Evolutionary conservation across 192 early-diverging fungal genomes (phyloP).

Genomic region (Backusella macrospora): DNA sequence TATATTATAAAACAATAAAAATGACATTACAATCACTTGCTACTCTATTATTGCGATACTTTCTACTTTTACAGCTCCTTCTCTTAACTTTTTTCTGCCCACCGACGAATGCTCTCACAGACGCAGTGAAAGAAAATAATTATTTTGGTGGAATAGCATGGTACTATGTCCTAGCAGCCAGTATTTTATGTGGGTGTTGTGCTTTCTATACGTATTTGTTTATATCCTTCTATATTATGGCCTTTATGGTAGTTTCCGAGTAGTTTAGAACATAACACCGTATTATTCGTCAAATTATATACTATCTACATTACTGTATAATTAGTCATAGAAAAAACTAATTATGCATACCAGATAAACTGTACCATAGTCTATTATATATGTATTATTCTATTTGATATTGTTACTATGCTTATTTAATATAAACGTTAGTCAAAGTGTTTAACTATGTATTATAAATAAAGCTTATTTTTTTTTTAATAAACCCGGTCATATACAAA

Average conservation of each 20-base stretch:
- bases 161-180: neutral
- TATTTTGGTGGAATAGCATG: neutral
- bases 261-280: neutral
- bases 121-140: neutral
- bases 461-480: no score
- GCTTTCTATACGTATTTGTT: neutral
- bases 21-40: neutral
- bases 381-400: no score
- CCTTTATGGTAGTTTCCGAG: neutral
- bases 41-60: neutral
- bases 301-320: neutral
- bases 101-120: neutral
- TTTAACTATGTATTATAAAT: no score
- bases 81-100: neutral
- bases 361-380: no score
- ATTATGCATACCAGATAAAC: no score
- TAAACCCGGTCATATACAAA: no score
- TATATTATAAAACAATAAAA: neutral
- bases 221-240: neutral
- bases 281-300: neutral
- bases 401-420: no score
- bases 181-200: neutral
- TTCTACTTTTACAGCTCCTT: neutral
- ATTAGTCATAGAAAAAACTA: no score
- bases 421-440: no score